phyloP scores from a whole-genome alignment of 164 flowering plant species.

The Piper betle region DNA sequence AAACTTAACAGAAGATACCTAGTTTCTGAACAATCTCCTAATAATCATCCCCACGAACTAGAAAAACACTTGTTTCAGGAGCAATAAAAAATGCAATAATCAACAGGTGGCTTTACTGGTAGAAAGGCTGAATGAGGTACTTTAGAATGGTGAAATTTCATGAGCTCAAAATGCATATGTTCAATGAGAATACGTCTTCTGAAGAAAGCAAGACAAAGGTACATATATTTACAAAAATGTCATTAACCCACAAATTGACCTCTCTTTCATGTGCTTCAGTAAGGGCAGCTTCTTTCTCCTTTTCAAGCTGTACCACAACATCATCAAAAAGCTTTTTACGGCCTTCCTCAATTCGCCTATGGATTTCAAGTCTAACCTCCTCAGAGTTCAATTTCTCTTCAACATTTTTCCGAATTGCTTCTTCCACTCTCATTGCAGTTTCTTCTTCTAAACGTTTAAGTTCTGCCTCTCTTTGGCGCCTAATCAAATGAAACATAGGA shows the following conservation, averaged over 20 bases:
- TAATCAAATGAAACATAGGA: slow-evolving; percentile 18
- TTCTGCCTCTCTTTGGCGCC: slow-evolving; percentile 94
- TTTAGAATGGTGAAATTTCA: too few species aligned
- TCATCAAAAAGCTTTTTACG: slow-evolving; percentile 60
- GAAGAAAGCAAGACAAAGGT: neutral
- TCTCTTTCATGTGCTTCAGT: slow-evolving; percentile 63
- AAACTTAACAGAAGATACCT: too few species aligned
- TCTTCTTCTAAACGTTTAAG: slow-evolving; percentile 85
- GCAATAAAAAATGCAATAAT: too few species aligned
- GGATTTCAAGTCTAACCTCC: slow-evolving; percentile 59
- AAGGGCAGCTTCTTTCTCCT: slow-evolving; percentile 71
- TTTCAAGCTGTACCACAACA: slow-evolving; percentile 77
- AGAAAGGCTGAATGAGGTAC: too few species aligned
- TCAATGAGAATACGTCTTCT: too few species aligned
- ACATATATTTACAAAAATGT: neutral
- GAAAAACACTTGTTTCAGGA: too few species aligned
- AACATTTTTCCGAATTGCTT: slow-evolving; percentile 66
- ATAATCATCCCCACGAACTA: too few species aligned
- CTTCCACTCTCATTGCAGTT: slow-evolving; percentile 81
- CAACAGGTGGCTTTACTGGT: too few species aligned
- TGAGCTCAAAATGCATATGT: too few species aligned
- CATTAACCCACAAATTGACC: slow-evolving; percentile 22
- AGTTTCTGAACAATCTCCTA: too few species aligned
- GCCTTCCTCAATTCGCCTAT: slow-evolving; percentile 69
- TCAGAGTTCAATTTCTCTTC: slow-evolving; percentile 73